phyloP scores from a whole-genome alignment of 495 filamentous ascomycete genomes.

The Daldinia loculata region DNA sequence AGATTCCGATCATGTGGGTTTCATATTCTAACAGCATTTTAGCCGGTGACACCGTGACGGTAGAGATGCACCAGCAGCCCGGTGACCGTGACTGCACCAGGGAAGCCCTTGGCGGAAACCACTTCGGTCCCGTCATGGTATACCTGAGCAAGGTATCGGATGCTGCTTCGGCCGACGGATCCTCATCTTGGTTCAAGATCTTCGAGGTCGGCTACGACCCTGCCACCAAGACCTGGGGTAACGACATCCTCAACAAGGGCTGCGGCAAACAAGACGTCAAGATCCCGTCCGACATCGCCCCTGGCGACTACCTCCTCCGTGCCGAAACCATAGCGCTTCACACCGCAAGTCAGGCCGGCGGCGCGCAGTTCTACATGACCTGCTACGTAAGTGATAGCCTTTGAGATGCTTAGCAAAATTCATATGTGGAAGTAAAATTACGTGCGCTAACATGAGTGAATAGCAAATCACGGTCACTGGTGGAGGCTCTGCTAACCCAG shows the following conservation, averaged over 20 bases:
- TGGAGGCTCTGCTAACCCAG: conserved; percentile 50
- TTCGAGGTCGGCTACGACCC: conserved; percentile 50
- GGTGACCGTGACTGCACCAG: conserved; percentile 54
- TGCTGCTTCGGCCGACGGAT: conserved; percentile 59
- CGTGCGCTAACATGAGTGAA: conserved; percentile 7
- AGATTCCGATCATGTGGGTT: neutral
- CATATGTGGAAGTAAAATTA: neutral
- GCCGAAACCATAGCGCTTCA: conserved; percentile 64
- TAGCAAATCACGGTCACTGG: conserved; percentile 54
- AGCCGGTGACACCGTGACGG: conserved; percentile 59
- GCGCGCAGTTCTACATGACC: conserved; percentile 62
- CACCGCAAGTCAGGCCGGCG: conserved; percentile 48
- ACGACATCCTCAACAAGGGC: conserved; percentile 60
- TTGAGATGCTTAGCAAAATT: neutral
- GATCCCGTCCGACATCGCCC: conserved; percentile 57
- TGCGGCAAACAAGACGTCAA: conserved; percentile 61
- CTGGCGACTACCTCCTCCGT: conserved; percentile 64
- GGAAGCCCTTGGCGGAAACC: conserved; percentile 61
- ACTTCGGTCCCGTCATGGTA: conserved; percentile 60
- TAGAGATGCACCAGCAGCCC: conserved; percentile 65
- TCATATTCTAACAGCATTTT: conserved; percentile 19
- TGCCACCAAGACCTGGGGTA: conserved; percentile 61
- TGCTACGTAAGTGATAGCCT: conserved; percentile 51
- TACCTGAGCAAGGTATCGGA: conserved; percentile 66
- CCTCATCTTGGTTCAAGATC: conserved; percentile 63